Percentiles rank a stretch among this genome's conserved stretches.
phyloP scores from a whole-genome alignment of 495 filamentous ascomycete species.

The Tuber melanosporum region DNA sequence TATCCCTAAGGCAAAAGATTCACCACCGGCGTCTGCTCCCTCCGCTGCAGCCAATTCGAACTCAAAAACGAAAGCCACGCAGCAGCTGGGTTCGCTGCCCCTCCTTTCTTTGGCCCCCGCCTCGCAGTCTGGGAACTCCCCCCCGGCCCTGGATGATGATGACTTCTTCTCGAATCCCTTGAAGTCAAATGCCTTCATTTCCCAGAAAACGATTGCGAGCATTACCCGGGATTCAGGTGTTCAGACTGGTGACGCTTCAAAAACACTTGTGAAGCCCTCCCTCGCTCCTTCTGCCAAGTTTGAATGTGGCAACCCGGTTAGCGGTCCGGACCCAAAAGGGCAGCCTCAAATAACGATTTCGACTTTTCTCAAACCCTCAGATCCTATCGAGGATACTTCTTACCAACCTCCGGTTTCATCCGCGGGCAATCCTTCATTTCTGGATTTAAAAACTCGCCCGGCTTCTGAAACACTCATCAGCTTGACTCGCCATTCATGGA shows the following conservation, averaged over 20 bases:
- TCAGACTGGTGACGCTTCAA: not conserved
- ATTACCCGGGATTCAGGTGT: not conserved
- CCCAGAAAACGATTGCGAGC: not conserved
- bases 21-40: not conserved
- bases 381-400: constrained; percentile 31
- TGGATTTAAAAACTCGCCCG: constrained; percentile 27
- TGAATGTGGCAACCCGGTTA: constrained; percentile 21
- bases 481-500: constrained; percentile 36
- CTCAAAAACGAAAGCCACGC: not conserved
- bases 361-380: constrained; percentile 35
- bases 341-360: constrained; percentile 41
- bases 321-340: constrained; percentile 9
- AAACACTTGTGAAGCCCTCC: constrained; percentile 12
- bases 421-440: constrained; percentile 15
- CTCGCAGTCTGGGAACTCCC: constrained; percentile 8
- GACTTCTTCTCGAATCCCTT: constrained; percentile 24
- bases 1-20: constrained; percentile 24
- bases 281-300: constrained; percentile 33
- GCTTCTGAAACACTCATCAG: constrained; percentile 25
- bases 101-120: constrained; percentile 16
- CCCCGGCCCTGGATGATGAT: constrained; percentile 12
- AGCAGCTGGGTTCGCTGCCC: constrained; percentile 13
- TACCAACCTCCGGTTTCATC: constrained; percentile 24
- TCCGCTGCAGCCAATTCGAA: not conserved
- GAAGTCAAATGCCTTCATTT: constrained; percentile 2